These are phyloP conservation scores for Fomitopsis pinicola DNA, from an alignment of 1,284 basidiomycete genomes.

Conservation along the genomic window DNA sequence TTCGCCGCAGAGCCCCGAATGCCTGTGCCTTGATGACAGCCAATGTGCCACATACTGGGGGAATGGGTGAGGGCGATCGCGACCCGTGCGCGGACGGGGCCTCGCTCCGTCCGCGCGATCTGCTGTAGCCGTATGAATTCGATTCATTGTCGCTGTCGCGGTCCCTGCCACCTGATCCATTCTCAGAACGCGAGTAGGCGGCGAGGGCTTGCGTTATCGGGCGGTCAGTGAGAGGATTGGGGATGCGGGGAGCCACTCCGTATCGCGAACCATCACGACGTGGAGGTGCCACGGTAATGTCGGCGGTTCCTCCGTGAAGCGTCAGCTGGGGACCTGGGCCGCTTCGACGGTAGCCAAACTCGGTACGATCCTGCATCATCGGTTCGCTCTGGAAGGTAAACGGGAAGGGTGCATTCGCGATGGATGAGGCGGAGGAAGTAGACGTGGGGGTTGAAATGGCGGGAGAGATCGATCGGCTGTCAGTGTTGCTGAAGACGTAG, in stretches of 20 bases:
- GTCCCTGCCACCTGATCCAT: constrained; percentile 36
- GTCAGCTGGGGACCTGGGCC: constrained; percentile 54
- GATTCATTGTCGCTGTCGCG: constrained; percentile 53
- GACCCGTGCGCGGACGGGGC: constrained; percentile 40
- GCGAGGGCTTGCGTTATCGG: constrained; percentile 45
- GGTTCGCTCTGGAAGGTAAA: constrained; percentile 54
- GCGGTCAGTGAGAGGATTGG: constrained; percentile 47
- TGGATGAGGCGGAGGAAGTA: constrained; percentile 46
- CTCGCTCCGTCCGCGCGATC: constrained; percentile 21
- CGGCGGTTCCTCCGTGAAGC: constrained; percentile 66
- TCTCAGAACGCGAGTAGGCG: constrained; percentile 48
- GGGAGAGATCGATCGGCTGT: constrained; percentile 71
- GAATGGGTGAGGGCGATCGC: constrained; percentile 68
- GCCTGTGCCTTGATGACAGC: constrained; percentile 86
- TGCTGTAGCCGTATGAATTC: constrained; percentile 34
- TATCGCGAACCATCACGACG: constrained; percentile 55
- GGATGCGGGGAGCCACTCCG: constrained; percentile 40
- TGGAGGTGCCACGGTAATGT: constrained; percentile 54
- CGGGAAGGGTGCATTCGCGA: constrained; percentile 61
- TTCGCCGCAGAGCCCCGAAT: constrained; percentile 76
- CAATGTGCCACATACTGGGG: constrained; percentile 70
- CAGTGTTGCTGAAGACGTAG: constrained; percentile 51
- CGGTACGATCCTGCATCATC: constrained; percentile 50
- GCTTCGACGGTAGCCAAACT: constrained; percentile 62
- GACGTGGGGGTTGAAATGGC: constrained; percentile 62